A percentile compares a stretch with the other conserved stretches of the same genome.
Evolutionary conservation across 768 basidiomycete genomes (phyloP).

Genomic region (Psilocybe sp.): DNA sequence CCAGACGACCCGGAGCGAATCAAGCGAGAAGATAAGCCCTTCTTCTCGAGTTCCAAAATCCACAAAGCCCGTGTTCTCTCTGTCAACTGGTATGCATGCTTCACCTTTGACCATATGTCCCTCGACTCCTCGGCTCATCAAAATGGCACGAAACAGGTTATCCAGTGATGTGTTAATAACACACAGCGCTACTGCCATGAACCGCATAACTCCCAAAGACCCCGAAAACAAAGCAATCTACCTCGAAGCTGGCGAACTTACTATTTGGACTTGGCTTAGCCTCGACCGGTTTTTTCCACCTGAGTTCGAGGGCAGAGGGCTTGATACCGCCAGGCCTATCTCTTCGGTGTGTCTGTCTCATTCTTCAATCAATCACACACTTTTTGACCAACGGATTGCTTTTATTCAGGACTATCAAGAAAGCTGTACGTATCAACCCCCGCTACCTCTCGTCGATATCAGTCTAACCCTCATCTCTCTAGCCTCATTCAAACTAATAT

Average conservation of each 20-base stretch:
- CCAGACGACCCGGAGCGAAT: slow-evolving; percentile 32
- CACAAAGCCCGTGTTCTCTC: slow-evolving; percentile 67
- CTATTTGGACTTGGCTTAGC: slow-evolving; percentile 69
- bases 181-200: slow-evolving; percentile 51
- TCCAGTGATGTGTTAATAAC: slow-evolving; percentile 51
- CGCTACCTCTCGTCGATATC: not conserved
- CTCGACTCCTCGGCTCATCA: not conserved
- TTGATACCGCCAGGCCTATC: slow-evolving; percentile 49
- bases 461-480: not conserved
- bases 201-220: slow-evolving; percentile 27
- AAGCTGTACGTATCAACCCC: slow-evolving; percentile 50
- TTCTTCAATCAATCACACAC: not conserved
- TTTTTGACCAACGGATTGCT: not conserved
- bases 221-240: slow-evolving; percentile 23
- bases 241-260: slow-evolving; percentile 47
- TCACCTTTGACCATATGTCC: not conserved
- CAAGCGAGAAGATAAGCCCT: slow-evolving; percentile 68
- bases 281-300: slow-evolving; percentile 64
- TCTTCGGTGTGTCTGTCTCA: slow-evolving; percentile 47
- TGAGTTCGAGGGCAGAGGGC: slow-evolving; percentile 23
- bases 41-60: slow-evolving; percentile 66
- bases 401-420: slow-evolving; percentile 66
- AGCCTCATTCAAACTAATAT: slow-evolving; percentile 69
- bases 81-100: slow-evolving; percentile 50
- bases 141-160: slow-evolving; percentile 40